Evolutionary conservation across 768 basidiomycete genomes (phyloP), one percentile per base, ranked within the genome.

Genomic region (Asterophora lycoperdoides): DNA sequence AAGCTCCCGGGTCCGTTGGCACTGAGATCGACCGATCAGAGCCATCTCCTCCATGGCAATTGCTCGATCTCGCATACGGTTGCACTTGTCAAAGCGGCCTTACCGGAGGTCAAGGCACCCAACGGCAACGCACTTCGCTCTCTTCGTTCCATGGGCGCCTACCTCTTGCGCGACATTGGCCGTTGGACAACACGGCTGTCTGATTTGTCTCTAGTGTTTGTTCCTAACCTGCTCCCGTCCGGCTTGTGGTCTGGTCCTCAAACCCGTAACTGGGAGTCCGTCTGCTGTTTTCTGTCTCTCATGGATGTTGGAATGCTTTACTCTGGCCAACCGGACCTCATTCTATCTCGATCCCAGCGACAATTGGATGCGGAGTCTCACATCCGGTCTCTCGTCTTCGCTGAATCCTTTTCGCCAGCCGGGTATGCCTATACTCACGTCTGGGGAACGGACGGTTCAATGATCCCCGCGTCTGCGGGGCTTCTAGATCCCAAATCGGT

Each of bases 381-480:
- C 23, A 23, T 23, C 6, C 3, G 23, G 3, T 23, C 3, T 23
- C 3, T 3, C 23, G 6, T 23, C 6, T 23, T 3, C 23, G 23
- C 23, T 23, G 6, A 3, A 6, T 23, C 35, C 8, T n/a, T n/a
- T n/a, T n/a, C n/a, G 1, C 15, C 17, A 17, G 2, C 26, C n/a
- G n/a, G n/a, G n/a, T n/a, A n/a, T n/a, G n/a, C n/a, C n/a, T n/a
- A n/a, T n/a, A n/a, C 10, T 32, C 30, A 41, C 19, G 8, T 23
- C 0, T 65, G 59, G 60, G 61, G 52, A 8, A 49, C 61, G 0
- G 63, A 66, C 38, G 61, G 63, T 1, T 66, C 64, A 1, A 62
- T 64, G 61, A 8, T 44, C 32, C 63, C 49, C 4, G 49, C 63
- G 0, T 17, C 53, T 4, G 61, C 60, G 3, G 41, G 57, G 3